Evolutionary conservation across 2,329 filamentous ascomycete species (phyloP).

Genomic region (Salinomyces thailandicus): DNA sequence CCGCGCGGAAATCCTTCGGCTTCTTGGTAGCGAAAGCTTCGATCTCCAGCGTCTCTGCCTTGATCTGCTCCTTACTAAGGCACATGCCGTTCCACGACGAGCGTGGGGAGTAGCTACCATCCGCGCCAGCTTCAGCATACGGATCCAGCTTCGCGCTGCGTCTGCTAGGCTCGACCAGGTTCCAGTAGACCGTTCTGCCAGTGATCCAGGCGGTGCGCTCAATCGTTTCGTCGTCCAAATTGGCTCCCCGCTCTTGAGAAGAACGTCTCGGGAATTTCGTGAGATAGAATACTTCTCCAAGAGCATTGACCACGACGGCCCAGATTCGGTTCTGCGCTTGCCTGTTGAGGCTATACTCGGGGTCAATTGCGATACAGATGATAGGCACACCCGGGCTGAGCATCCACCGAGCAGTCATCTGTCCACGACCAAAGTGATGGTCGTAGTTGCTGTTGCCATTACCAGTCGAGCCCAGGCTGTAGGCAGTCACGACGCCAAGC

Average conservation of each 20-base stretch:
- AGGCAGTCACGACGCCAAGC: slow-evolving; percentile 70
- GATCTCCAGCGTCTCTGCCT: slow-evolving; percentile 70
- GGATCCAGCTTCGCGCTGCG: slow-evolving; percentile 63
- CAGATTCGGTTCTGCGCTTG: slow-evolving; percentile 63
- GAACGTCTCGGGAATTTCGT: slow-evolving; percentile 55
- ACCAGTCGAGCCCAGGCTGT: slow-evolving; percentile 52
- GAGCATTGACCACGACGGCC: slow-evolving; percentile 86
- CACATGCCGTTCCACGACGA: slow-evolving; percentile 66
- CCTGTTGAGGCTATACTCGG: slow-evolving; percentile 63
- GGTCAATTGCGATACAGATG: slow-evolving; percentile 71
- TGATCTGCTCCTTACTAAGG: slow-evolving; percentile 58
- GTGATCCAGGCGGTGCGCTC: slow-evolving; percentile 67
- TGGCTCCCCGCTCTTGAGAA: slow-evolving; percentile 37
- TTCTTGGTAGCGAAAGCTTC: slow-evolving; percentile 62
- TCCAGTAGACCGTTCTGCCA: slow-evolving; percentile 71
- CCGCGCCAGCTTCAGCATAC: slow-evolving; percentile 52
- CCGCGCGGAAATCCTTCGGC: slow-evolving; percentile 66
- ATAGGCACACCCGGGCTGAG: slow-evolving; percentile 90
- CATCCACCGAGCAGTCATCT: slow-evolving; percentile 80
- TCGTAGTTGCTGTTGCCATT: slow-evolving; percentile 45
- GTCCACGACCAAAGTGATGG: slow-evolving; percentile 57
- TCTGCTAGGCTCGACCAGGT: slow-evolving; percentile 65
- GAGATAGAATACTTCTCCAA: slow-evolving; percentile 85
- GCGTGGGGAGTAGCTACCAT: slow-evolving; percentile 69
- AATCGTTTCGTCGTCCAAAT: slow-evolving; percentile 41